Percentiles rank a stretch among this genome's conserved stretches.
These are phyloP conservation scores for Agrocybe chaxingu DNA, from an alignment of 768 basidiomycete species.

Conservation along the genomic window DNA sequence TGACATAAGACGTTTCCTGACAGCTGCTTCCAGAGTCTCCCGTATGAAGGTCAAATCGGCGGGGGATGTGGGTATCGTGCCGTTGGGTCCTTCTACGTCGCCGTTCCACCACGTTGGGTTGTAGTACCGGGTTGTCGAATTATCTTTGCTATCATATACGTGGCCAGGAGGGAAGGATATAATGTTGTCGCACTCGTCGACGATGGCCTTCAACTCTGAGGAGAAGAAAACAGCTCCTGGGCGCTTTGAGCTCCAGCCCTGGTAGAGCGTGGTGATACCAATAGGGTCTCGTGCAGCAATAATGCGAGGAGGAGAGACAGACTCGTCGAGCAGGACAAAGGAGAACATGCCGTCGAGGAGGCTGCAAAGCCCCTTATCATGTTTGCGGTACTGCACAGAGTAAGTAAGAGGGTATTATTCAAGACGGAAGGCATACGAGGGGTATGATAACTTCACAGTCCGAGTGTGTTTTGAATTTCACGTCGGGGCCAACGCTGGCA, in stretches of 20 bases:
- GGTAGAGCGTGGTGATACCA: slow-evolving; percentile 98
- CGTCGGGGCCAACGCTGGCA: slow-evolving; percentile 54
- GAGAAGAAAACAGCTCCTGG: slow-evolving; percentile 90
- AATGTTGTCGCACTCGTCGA: slow-evolving; percentile 91
- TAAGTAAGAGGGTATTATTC: background rate
- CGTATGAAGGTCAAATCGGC: slow-evolving; percentile 71
- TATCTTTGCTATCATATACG: slow-evolving; percentile 84
- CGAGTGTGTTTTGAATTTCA: slow-evolving; percentile 93
- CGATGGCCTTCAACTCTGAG: slow-evolving; percentile 91
- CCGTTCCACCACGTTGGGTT: slow-evolving; percentile 86
- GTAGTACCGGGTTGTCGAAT: slow-evolving; percentile 80
- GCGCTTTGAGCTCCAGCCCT: slow-evolving; percentile 83
- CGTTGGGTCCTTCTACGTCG: slow-evolving; percentile 63
- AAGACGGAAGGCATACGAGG: slow-evolving; percentile 47
- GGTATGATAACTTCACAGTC: slow-evolving; percentile 98
- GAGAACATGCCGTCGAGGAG: slow-evolving; percentile 98
- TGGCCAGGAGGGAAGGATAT: slow-evolving; percentile 97
- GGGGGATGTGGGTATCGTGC: slow-evolving; percentile 52
- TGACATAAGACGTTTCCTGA: slow-evolving; percentile 93
- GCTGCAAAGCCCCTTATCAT: slow-evolving; percentile 72
- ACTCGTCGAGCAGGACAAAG: slow-evolving; percentile 93
- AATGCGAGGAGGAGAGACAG: slow-evolving; percentile 81
- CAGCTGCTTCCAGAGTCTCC: slow-evolving; percentile 84
- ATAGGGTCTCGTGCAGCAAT: slow-evolving; percentile 97
- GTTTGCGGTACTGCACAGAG: slow-evolving; percentile 68